These are phyloP conservation scores for Phylloporus arenicola DNA, from an alignment of 768 basidiomycete species.

Conservation along the genomic window DNA sequence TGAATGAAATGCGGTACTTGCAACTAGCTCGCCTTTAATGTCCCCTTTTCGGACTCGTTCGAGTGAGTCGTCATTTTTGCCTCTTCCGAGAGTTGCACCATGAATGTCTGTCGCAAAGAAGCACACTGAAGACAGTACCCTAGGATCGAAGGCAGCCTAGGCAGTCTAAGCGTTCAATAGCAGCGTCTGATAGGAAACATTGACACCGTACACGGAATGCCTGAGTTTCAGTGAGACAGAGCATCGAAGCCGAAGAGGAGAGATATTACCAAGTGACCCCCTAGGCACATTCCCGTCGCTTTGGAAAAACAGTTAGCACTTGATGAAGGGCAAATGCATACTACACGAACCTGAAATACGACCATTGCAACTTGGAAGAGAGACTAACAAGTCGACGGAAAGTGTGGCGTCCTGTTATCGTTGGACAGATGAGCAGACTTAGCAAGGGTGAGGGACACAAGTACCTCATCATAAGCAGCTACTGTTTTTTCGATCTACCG, in stretches of 20 bases:
- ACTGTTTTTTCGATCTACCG: conserved; percentile 83
- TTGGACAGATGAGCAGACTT: conserved; percentile 1
- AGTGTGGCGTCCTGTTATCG: conserved; percentile 65
- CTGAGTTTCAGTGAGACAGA: conserved; percentile 24
- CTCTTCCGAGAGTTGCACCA: conserved; percentile 77
- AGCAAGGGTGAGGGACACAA: neutral
- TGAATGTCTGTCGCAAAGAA: conserved; percentile 97
- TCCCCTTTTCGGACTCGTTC: conserved; percentile 68
- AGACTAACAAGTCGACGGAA: conserved; percentile 66
- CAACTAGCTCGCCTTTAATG: conserved; percentile 82
- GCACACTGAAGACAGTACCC: conserved; percentile 81
- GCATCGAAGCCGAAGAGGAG: neutral
- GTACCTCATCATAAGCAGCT: conserved; percentile 82
- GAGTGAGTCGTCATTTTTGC: conserved; percentile 80
- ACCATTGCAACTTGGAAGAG: conserved; percentile 82
- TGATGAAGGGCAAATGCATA: neutral
- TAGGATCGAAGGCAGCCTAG: conserved; percentile 83
- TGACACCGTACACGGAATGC: conserved; percentile 43
- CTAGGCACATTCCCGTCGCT: conserved; percentile 90
- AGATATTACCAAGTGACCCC: conserved; percentile 71
- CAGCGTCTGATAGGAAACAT: neutral
- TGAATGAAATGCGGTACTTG: conserved; percentile 33
- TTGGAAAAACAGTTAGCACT: conserved; percentile 6
- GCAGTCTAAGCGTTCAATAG: neutral
- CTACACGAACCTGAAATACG: conserved; percentile 67